Percentiles rank a stretch among this genome's conserved stretches.
These are phyloP conservation scores for Coemansia aciculifera DNA, from an alignment of 192 early-diverging fungal genomes.

Conservation along the genomic window DNA sequence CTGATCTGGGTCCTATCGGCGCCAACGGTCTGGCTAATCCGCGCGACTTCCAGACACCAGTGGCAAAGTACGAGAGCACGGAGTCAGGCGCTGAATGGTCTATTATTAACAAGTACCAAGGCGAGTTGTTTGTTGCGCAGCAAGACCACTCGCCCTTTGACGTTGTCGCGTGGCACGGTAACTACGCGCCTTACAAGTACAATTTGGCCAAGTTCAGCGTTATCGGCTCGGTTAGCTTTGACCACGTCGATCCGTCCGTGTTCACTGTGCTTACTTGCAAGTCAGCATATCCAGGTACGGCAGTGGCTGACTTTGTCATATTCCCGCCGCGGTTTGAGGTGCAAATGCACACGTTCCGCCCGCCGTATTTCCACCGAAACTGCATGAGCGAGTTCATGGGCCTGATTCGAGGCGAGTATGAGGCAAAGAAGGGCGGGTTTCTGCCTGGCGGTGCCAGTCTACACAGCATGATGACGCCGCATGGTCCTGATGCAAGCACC, in stretches of 20 bases:
- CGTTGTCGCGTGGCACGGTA: constrained; percentile 98
- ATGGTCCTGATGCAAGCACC: constrained; percentile 85
- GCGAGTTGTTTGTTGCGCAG: constrained; percentile 67
- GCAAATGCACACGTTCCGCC: constrained; percentile 86
- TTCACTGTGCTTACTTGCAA: constrained; percentile 94
- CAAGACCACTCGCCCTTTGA: constrained; percentile 90
- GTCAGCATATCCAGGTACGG: constrained; percentile 80
- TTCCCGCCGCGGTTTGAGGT: constrained; percentile 96
- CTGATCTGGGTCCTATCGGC: constrained; percentile 94
- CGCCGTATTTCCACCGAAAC: constrained; percentile 97
- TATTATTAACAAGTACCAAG: constrained; percentile 83
- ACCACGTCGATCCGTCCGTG: constrained; percentile 95
- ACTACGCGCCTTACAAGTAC: constrained; percentile 96
- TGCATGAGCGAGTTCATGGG: constrained; percentile 99
- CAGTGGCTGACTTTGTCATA: constrained; percentile 93
- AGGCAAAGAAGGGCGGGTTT: constrained; percentile 91
- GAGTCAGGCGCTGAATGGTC: constrained; percentile 56
- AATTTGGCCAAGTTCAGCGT: constrained; percentile 80
- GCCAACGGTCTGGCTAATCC: constrained; percentile 95
- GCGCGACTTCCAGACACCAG: constrained; percentile 89
- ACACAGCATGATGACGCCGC: constrained; percentile 84
- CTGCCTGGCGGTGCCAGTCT: constrained; percentile 86
- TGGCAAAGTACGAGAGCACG: constrained; percentile 72
- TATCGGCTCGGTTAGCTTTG: constrained; percentile 82
- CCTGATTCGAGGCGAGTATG: constrained; percentile 87